Base-by-base conservation (phyloP, 2,329 filamentous ascomycete species). In the Phoma sp. region DNA sequence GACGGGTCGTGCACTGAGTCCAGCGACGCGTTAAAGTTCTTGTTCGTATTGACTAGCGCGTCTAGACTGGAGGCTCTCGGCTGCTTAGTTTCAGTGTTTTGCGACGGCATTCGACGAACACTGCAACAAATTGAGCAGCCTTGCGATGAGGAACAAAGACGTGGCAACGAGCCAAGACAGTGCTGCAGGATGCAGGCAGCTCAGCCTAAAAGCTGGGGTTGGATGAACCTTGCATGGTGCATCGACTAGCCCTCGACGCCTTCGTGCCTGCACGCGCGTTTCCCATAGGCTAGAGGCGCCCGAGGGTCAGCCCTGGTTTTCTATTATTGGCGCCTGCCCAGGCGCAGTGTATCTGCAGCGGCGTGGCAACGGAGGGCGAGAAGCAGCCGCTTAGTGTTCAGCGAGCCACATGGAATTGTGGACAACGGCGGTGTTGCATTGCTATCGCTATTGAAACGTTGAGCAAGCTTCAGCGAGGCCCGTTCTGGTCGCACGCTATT, bases 221-320 rank as follows among this genome's bases (percentile, higher is more conserved):
- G 46, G 37, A 32, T 32, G 52, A 39, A 43, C 46, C 52, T 51
- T 55, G 52, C 52, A 55, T 46, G 46, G 21, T 39, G 41, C 37
- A 46, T 43, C 22, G 24, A 33, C 49, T 64, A 58, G 57, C 38
- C 56, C 53, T 36, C 32, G 35, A 33, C 31, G 53, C 27, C 48
- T 38, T 61, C 50, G 61, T 64, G 63, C 51, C 43, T 46, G 22
- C 51, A 55, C 36, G 55, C 52, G 19, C 33, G 10, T 24, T 45
- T 19, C 54, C 43, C 36, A 66, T 64, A 64, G 61, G 63, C 47
- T 43, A 48, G 51, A 39, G 45, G 49, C 40, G n/a, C 45, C 19
- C 15, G 44, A 32, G 17, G 36, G 43, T 47, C 37, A 38, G 44
- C 50, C 19, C 22, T 37, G 29, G 24, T 29, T 19, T 21, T 40